phyloP scores from a whole-genome alignment of 257 asterid species.

The Phtheirospermum japonicum region DNA sequence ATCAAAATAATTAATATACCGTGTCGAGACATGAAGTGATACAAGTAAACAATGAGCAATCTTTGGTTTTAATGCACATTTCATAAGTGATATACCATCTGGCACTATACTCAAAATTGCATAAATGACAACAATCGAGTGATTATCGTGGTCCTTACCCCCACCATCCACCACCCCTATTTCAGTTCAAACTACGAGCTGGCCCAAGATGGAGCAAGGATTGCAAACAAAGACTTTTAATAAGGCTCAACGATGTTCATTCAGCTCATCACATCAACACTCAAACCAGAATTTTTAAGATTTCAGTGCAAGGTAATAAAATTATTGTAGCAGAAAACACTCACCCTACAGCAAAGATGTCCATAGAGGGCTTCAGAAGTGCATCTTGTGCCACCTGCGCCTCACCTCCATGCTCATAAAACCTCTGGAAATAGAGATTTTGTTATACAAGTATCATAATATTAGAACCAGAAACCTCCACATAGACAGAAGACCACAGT shows the following conservation, averaged over 20 bases:
- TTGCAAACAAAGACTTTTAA: slow-evolving; percentile 15
- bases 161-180: not conserved
- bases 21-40: slow-evolving; percentile 3
- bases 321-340: slow-evolving; percentile 29
- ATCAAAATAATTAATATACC: slow-evolving; percentile 15
- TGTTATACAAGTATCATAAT: slow-evolving; percentile 19
- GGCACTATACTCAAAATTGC: slow-evolving; percentile 9
- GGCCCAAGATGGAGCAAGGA: slow-evolving; percentile 10
- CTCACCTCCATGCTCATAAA: slow-evolving; percentile 96
- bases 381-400: slow-evolving; percentile 76
- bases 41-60: slow-evolving; percentile 17
- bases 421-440: slow-evolving; percentile 63
- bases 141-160: slow-evolving; percentile 4
- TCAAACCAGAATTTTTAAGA: slow-evolving; percentile 12
- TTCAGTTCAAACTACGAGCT: not conserved
- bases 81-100: not conserved
- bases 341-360: slow-evolving; percentile 97
- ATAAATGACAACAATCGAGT: not conserved
- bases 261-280: slow-evolving; percentile 21
- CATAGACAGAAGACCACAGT: slow-evolving; percentile 12
- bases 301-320: slow-evolving; percentile 15
- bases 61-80: not conserved
- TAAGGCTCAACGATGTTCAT: slow-evolving; percentile 22
- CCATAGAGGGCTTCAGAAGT: slow-evolving; percentile 87
- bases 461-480: slow-evolving; percentile 18